Base-by-base conservation (phyloP, 257 asterid genomes). In the Solanum medicagineum region DNA sequence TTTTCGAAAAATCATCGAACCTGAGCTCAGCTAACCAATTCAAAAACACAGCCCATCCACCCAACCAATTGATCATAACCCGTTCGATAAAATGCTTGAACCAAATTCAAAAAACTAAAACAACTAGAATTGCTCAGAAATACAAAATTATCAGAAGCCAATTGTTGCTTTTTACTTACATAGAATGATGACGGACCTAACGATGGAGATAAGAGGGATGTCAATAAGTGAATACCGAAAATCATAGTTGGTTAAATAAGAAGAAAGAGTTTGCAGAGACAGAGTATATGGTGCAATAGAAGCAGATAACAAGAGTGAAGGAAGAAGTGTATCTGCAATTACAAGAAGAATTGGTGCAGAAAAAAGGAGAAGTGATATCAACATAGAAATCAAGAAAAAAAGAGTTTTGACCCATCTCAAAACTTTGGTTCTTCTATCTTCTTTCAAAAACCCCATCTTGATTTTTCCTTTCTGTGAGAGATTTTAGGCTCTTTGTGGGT, bases 191-290 rank as follows among this genome's bases (percentile, higher is more conserved):
- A 92, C 93, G 47, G 99, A 97, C 87, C 99, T 93, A 62, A 89
- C 26, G 87, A 95, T 81, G 89, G 98, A 97, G 84, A 95, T 89
- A 20, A 97, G 88, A 1, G 99, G 99, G 16, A 97, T 94, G 45
- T 97, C 99, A 87, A 95, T 84, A 84, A 97, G 94, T 11, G 99
- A 97, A 90, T 88, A 89, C 5, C 98, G 97, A 84, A 93, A 95
- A 75, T 97, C 98, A 91, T 97, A 97, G 86, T 89, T 84, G 54
- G 13, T 87, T 56, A 96, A 87, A 66, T 94, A 90, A 0, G 90
- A 87, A 2, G 91, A 87, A 47, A 94, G 59, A 0, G 93, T 60
- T 20, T 84, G 88, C 19, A 88, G 56, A 15, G 91, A 86, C 42
- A 92, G 88, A 0, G 92, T 84, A 3, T 91, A 86, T 2, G 94